Base-by-base conservation (phyloP, 805 yeast genomes). In the Schwanniomyces vanrijiae region DNA sequence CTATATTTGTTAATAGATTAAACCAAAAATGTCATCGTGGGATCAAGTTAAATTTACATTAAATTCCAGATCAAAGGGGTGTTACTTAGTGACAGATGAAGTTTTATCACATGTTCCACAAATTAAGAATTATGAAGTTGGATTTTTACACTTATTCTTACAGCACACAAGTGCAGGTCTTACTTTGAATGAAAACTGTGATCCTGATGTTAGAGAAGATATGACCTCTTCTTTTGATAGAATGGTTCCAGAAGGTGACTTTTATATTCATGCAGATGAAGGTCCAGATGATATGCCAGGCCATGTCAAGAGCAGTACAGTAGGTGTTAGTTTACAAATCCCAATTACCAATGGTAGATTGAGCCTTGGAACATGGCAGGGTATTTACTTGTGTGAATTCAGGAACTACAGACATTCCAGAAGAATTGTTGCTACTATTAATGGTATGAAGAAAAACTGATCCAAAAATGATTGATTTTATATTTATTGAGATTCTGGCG, bases 231-330 rank as follows among this genome's bases (percentile, higher is more conserved):
- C 86, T 0, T 64, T 88, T 54, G 85, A 82, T 55, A 68, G 79
- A 43, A 69, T 87, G 47, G 88, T 80, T 2, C 95, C 95, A 0
- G 92, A 87, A 56, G 78, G 73, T 5, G 70, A 71, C 44, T 61
- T 65, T 31, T 85, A 84, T 55, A 57, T 76, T 40, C 91, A 84
- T 61, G 80, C 77, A 11, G 92, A 85, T 45, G 95, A 88, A 64
- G 95, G 89, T 0, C 76, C 87, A 3, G 95, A 88, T 60, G 95
- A 88, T 61, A 84, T 87, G 90, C 88, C 92, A 1, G 87, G 91
- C 0, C 95, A 88, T 62, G 82, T 83, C 43, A 83, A 86, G 59
- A 75, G 86, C 16, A 44, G 48, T 54, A 64, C 80, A 41, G 76
- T 84, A 8, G 94, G 95, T 16, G 84, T 81, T 6, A 73, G 81